Base-by-base conservation (phyloP, 2,329 filamentous ascomycete species). In the Nakataea oryzae region DNA sequence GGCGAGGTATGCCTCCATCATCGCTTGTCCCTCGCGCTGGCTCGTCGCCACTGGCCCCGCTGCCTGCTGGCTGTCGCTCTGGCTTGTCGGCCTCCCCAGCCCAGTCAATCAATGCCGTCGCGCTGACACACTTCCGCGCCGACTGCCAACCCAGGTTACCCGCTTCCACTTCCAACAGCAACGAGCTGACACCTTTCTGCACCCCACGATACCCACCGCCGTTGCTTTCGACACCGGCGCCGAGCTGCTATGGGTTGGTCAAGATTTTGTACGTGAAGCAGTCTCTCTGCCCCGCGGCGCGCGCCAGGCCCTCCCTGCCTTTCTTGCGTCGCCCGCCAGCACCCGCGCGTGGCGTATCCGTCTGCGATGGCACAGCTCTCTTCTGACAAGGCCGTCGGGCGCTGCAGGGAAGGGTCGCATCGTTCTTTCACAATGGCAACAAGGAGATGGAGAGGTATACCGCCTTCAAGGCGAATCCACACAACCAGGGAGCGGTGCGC, bases 231-330 rank as follows among this genome's bases (percentile, higher is more conserved):
- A 99, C 74, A 89, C 88, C 63, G 81, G 83, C 54, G 89, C 96
- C 73, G 95, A 99, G 74, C 82, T 99, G 47, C 77, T 99, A 61
- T 99, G 96, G 95, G 86, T 87, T 3, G 96, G 93, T 58, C 96
- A 95, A 74, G 90, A 95, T 77, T 91, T 87, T 80, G 91, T 95
- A 80, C 79, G 47, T 58, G 14, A 30, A 41, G 32, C 12, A 12
- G 32, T 13, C 32, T 32, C 30, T n/a, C 34, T 41, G 32, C 47
- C 34, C 58, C 34, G n/a, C 30, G 30, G 57, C 14, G 14, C 47
- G 21, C 41, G 41, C 41, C 41, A 9, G 13, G 11, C 7, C 41
- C n/a, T n/a, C 41, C 41, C 41, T 47, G 41, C 41, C n/a, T 47
- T 1, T 5, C n/a, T 21, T 13, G 41, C 41, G 17, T 47, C 41